Percentiles rank a stretch among this genome's conserved stretches.
Conservation (phyloP, 306 rosid genomes). For the Gynostemma pentaphyllum region DNA sequence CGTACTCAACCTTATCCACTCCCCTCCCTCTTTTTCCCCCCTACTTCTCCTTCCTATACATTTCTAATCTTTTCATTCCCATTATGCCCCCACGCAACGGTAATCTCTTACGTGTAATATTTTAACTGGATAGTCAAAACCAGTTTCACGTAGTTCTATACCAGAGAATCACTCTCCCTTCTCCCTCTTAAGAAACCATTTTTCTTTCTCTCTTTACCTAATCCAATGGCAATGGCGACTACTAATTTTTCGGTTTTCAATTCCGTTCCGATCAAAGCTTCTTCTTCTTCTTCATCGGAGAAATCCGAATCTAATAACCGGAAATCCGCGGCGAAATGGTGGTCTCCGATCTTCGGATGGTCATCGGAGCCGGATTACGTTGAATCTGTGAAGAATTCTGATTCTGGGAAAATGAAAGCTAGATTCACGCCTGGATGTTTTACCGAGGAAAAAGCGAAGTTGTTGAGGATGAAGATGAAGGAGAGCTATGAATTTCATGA, state of each 20-base stretch:
- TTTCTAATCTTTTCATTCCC: neutral
- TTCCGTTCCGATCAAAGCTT: conserved; percentile 25
- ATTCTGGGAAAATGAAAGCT: conserved; percentile 15
- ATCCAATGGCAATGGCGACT: conserved; percentile 32
- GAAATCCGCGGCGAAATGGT: conserved; percentile 46
- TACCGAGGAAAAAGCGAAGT: conserved; percentile 64
- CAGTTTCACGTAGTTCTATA: conserved; percentile 2
- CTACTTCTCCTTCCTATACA: neutral
- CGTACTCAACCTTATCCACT: conserved; percentile 6
- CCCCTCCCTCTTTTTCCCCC: neutral
- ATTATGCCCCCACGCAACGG: neutral
- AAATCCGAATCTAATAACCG: conserved; percentile 25
- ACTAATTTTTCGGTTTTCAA: conserved; percentile 22
- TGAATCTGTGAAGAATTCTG: neutral
- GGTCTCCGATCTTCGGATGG: conserved; percentile 55
- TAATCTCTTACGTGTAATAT: neutral
- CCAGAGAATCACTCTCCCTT: neutral
- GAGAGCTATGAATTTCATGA: conserved; percentile 66
- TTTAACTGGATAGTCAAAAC: neutral
- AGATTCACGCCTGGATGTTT: conserved; percentile 38
- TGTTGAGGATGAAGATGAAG: conserved; percentile 44
- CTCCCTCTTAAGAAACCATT: neutral
- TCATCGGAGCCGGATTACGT: conserved; percentile 58
- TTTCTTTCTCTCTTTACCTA: neutral
- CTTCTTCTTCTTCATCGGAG: conserved; percentile 14